phyloP scores from a whole-genome alignment of 1,139 yeast genomes.

The Saccharomycopsis crataegensis region DNA sequence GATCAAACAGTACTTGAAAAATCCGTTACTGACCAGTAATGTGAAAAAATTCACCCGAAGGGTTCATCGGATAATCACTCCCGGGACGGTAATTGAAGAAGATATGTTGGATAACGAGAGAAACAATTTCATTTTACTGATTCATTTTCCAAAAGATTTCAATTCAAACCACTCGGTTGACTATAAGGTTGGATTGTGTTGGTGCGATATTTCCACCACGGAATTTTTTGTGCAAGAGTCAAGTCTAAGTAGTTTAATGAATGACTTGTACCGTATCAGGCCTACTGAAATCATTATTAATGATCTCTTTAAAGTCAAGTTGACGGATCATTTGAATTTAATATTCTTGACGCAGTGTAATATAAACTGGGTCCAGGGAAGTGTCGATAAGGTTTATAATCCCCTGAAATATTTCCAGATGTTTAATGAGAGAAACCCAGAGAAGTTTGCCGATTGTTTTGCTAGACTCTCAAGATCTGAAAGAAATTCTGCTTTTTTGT shows the following conservation, averaged over 20 bases:
- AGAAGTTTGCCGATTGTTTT: slow-evolving; percentile 46
- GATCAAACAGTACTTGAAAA: slow-evolving; percentile 54
- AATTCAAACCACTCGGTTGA: slow-evolving; percentile 32
- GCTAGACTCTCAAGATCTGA: slow-evolving; percentile 43
- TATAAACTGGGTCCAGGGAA: slow-evolving; percentile 6
- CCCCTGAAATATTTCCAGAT: slow-evolving; percentile 32
- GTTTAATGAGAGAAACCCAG: slow-evolving; percentile 27
- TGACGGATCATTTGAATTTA: slow-evolving; percentile 25
- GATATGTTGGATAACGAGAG: slow-evolving; percentile 65
- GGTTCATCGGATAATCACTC: slow-evolving; percentile 75
- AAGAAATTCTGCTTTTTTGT: slow-evolving; percentile 27
- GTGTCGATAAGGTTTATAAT: slow-evolving; percentile 29
- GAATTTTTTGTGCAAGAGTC: slow-evolving; percentile 63
- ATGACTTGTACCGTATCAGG: slow-evolving; percentile 55
- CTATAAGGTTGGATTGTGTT: slow-evolving; percentile 60
- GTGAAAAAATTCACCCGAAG: slow-evolving; percentile 51
- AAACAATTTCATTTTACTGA: slow-evolving; percentile 63
- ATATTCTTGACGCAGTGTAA: slow-evolving; percentile 22
- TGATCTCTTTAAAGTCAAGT: slow-evolving; percentile 4
- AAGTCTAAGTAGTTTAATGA: slow-evolving; percentile 42
- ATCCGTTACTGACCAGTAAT: slow-evolving; percentile 12
- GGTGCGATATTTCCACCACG: slow-evolving; percentile 89
- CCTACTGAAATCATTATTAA: slow-evolving; percentile 62
- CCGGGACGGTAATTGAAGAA: slow-evolving; percentile 90
- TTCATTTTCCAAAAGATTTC: slow-evolving; percentile 49